phyloP scores from a whole-genome alignment of 768 basidiomycete species.

The Lepiota brunneoincarnata region DNA sequence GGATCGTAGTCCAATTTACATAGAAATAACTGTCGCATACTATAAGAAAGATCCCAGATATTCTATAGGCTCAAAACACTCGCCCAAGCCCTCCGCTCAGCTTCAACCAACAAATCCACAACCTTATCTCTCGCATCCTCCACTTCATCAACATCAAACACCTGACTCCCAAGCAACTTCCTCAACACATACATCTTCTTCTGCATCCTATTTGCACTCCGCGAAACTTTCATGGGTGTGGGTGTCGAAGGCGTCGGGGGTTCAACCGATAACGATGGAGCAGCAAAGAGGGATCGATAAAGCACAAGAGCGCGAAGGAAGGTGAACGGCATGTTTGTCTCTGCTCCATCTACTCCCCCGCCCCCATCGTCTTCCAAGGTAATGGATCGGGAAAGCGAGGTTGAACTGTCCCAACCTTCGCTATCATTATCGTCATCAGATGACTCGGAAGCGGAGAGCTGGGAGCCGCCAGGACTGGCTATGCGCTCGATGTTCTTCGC shows the following conservation, averaged over 20 bases:
- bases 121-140: conserved; percentile 78
- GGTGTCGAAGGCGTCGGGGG: conserved; percentile 52
- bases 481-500: conserved; percentile 56
- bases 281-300: conserved; percentile 58
- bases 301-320: conserved; percentile 46
- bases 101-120: conserved; percentile 64
- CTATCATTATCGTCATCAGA: conserved; percentile 18
- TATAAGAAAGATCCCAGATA: too few relatives aligned
- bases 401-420: conserved; percentile 26
- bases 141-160: conserved; percentile 41
- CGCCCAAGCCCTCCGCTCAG: too few relatives aligned
- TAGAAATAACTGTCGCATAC: too few relatives aligned
- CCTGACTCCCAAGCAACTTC: conserved; percentile 49
- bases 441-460: conserved; percentile 28
- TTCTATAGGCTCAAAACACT: too few relatives aligned
- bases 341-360: conserved; percentile 28
- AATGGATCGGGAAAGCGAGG: neutral
- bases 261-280: conserved; percentile 11
- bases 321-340: conserved; percentile 51
- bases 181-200: conserved; percentile 43
- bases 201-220: conserved; percentile 18
- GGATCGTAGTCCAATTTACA: too few relatives aligned
- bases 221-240: conserved; percentile 9
- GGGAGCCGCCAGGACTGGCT: conserved; percentile 25
- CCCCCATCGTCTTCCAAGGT: neutral